These are phyloP conservation scores for Penicillium brasilianum DNA, from an alignment of 2,329 filamentous ascomycete species.

Conservation along the genomic window DNA sequence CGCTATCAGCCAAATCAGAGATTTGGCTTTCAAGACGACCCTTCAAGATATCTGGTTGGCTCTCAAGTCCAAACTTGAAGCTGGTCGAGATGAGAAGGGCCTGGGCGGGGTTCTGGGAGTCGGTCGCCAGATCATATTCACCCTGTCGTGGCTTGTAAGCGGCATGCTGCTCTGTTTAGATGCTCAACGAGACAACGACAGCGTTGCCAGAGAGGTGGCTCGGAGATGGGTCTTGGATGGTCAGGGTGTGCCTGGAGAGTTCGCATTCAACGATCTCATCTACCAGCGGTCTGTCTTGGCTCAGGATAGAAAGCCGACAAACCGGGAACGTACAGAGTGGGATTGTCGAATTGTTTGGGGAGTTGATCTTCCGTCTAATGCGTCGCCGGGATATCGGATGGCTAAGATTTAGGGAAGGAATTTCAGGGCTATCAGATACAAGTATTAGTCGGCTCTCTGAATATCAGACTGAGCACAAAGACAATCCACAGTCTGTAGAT, in stretches of 20 bases:
- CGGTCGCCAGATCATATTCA: constrained; percentile 40
- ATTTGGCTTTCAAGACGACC: constrained; percentile 14
- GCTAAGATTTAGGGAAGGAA: constrained; percentile 14
- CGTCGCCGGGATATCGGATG: constrained; percentile 18
- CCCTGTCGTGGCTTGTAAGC: constrained; percentile 43
- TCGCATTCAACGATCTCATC: constrained; percentile 33
- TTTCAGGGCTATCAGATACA: not conserved
- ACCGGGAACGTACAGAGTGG: constrained; percentile 30
- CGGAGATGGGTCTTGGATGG: constrained; percentile 42
- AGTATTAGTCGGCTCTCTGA: too few relatives aligned
- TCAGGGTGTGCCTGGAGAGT: constrained; percentile 36
- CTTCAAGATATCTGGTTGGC: constrained; percentile 14
- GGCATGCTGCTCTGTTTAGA: constrained; percentile 46
- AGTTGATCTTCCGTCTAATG: constrained; percentile 31
- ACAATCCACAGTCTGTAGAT: too few relatives aligned
- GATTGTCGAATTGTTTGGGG: constrained; percentile 41
- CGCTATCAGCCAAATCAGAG: constrained; percentile 41
- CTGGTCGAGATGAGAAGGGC: constrained; percentile 13
- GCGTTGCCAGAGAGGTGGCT: constrained; percentile 41
- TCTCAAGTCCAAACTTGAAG: constrained; percentile 9
- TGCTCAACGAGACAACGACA: constrained; percentile 40
- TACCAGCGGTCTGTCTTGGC: constrained; percentile 12
- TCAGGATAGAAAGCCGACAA: constrained; percentile 1
- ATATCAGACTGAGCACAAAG: too few relatives aligned
- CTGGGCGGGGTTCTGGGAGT: constrained; percentile 29